Evolutionary conservation across 2,329 filamentous ascomycete species (phyloP).

Genomic region (Fusarium haematococcum): DNA sequence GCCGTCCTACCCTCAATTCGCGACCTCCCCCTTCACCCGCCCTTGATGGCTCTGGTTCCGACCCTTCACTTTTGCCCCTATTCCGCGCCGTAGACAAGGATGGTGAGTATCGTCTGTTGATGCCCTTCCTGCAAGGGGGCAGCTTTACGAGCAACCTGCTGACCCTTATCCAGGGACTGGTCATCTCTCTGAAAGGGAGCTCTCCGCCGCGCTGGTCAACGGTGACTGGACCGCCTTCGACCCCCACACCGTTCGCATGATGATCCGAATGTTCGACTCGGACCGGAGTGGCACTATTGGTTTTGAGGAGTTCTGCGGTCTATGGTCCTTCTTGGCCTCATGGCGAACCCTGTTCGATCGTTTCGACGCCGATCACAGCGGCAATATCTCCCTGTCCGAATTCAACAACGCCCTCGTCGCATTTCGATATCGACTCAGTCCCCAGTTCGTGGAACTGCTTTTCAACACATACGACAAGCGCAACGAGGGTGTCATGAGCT

Average conservation of each 20-base stretch:
- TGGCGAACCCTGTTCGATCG: conserved; percentile 96
- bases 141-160: conserved; percentile 1
- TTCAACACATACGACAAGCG: conserved; percentile 92
- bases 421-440: conserved; percentile 92
- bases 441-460: conserved; percentile 84
- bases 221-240: conserved; percentile 97
- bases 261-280: conserved; percentile 99
- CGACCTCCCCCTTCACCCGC: conserved; percentile 75
- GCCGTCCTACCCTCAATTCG: conserved; percentile 67
- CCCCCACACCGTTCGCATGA: conserved; percentile 93
- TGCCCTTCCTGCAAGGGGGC: background rate
- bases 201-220: conserved; percentile 92
- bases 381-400: conserved; percentile 87
- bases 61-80: conserved; percentile 77
- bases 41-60: conserved; percentile 59
- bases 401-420: conserved; percentile 91
- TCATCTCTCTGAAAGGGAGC: conserved; percentile 85
- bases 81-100: conserved; percentile 93
- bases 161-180: conserved; percentile 69
- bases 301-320: conserved; percentile 94
- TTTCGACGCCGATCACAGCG: conserved; percentile 88
- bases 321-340: conserved; percentile 95
- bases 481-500: conserved; percentile 79
- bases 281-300: conserved; percentile 90
- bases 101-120: conserved; percentile 60